Conservation (phyloP, 176 grass and related monocot species). For the Oryza meridionalis region DNA sequence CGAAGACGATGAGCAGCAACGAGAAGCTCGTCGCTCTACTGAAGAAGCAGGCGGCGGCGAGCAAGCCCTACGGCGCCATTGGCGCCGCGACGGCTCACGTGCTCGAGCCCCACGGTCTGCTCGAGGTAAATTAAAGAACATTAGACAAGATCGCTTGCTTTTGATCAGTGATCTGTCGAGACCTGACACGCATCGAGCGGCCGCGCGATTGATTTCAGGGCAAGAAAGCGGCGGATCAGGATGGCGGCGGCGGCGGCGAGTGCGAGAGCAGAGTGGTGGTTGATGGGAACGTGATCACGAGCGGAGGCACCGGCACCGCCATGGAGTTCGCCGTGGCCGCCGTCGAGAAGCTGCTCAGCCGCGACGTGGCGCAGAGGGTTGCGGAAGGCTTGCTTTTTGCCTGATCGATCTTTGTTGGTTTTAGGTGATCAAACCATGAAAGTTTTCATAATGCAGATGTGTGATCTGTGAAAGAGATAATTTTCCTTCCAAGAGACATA, state of each 20-base stretch:
- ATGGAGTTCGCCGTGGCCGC: slow-evolving; percentile 59
- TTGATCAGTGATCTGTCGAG: not conserved
- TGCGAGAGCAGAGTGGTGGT: slow-evolving; percentile 60
- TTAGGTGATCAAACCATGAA: not conserved
- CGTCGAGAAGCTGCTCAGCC: slow-evolving; percentile 61
- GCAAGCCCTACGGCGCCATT: slow-evolving; percentile 63
- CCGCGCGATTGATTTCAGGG: slow-evolving; percentile 25
- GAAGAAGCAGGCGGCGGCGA: slow-evolving; percentile 48
- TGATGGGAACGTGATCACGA: slow-evolving; percentile 65
- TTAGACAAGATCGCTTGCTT: not conserved
- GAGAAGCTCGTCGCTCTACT: slow-evolving; percentile 49
- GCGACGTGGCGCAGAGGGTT: slow-evolving; percentile 42
- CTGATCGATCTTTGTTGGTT: not conserved
- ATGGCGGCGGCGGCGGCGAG: slow-evolving; percentile 27
- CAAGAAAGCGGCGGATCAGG: slow-evolving; percentile 47
- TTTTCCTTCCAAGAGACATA: no score
- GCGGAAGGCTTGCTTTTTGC: slow-evolving; percentile 51
- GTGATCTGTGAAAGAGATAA: not conserved
- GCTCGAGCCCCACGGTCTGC: slow-evolving; percentile 58
- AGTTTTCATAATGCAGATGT: no score
- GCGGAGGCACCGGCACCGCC: slow-evolving; percentile 58
- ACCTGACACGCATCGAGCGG: not conserved
- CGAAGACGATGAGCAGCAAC: slow-evolving; percentile 40
- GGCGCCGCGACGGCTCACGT: slow-evolving; percentile 59
- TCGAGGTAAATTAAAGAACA: slow-evolving; percentile 30